These are phyloP conservation scores for Cutaneotrichosporon spelunceum DNA, from an alignment of 1,284 basidiomycete species.

Conservation along the genomic window DNA sequence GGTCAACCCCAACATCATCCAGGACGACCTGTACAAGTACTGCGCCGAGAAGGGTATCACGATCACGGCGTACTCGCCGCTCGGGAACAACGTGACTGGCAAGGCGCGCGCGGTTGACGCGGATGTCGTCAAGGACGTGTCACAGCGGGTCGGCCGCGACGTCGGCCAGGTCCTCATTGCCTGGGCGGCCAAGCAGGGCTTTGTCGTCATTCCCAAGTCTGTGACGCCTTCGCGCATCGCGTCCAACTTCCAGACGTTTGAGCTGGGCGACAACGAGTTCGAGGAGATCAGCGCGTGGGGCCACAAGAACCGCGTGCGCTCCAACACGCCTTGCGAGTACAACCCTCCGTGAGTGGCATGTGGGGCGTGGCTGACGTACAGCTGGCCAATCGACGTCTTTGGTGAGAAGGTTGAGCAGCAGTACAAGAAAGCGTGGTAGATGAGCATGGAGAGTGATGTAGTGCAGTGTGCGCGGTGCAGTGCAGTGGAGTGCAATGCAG, in stretches of 20 bases:
- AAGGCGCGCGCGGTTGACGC: conserved; percentile 35
- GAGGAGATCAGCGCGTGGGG: conserved; percentile 60
- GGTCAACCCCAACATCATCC: conserved; percentile 63
- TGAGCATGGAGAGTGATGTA: background rate
- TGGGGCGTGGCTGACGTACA: background rate
- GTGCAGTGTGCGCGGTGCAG: no score
- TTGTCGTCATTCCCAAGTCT: conserved; percentile 65
- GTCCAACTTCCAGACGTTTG: conserved; percentile 68
- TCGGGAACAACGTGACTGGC: conserved; percentile 57
- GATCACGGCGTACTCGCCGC: conserved; percentile 55
- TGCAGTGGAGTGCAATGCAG: background rate
- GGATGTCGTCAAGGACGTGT: conserved; percentile 61
- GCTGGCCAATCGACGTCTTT: conserved; percentile 69
- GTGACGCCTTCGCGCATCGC: conserved; percentile 56
- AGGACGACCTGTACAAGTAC: conserved; percentile 43
- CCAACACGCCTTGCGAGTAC: conserved; percentile 64
- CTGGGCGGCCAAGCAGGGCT: conserved; percentile 57
- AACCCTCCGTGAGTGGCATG: conserved; percentile 17
- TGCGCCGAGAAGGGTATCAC: conserved; percentile 67
- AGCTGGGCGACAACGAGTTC: conserved; percentile 63
- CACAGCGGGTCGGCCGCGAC: conserved; percentile 59
- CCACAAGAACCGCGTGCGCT: conserved; percentile 58
- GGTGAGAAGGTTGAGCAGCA: conserved; percentile 59
- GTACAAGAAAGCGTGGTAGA: conserved; percentile 21
- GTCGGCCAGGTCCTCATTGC: conserved; percentile 68